A percentile compares a stretch with the other conserved stretches of the same genome.
Conservation (phyloP, 257 asterid species). For the Solanum etuberosum region DNA sequence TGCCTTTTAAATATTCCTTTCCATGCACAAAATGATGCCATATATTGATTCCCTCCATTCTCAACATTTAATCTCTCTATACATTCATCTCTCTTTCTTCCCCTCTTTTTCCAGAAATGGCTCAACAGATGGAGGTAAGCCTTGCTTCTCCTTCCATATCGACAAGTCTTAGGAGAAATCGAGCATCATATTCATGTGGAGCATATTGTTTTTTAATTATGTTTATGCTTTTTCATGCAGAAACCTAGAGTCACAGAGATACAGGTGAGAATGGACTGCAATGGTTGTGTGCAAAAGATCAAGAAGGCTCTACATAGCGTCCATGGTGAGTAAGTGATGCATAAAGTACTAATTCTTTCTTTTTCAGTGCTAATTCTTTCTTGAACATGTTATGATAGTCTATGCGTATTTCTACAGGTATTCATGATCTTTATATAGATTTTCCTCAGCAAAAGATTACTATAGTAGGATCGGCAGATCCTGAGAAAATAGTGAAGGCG, state of each 20-base stretch:
- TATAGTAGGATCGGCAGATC: constrained; percentile 76
- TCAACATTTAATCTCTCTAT: not conserved
- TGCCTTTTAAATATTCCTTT: constrained; percentile 62
- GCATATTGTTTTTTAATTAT: not conserved
- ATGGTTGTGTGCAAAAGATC: constrained; percentile 80
- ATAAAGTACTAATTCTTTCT: not conserved
- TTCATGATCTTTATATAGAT: constrained; percentile 57
- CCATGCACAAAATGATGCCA: constrained; percentile 39
- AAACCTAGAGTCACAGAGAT: constrained; percentile 36
- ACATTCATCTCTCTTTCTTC: constrained; percentile 7
- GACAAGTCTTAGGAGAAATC: not conserved
- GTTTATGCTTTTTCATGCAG: not conserved
- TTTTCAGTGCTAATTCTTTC: not conserved
- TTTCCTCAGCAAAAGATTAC: constrained; percentile 65
- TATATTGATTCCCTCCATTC: constrained; percentile 43
- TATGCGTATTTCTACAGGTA: constrained; percentile 27
- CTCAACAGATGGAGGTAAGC: constrained; percentile 45
- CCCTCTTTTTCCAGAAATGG: constrained; percentile 16
- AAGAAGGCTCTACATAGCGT: constrained; percentile 68
- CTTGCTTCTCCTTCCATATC: not conserved
- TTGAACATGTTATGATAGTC: not conserved
- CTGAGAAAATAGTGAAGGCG: constrained; percentile 64
- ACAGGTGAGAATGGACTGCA: constrained; percentile 73
- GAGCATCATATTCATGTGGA: not conserved
- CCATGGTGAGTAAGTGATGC: constrained; percentile 32